Evolutionary conservation across 2,329 filamentous ascomycete genomes (phyloP).

Genomic region (Cercospora janseana): DNA sequence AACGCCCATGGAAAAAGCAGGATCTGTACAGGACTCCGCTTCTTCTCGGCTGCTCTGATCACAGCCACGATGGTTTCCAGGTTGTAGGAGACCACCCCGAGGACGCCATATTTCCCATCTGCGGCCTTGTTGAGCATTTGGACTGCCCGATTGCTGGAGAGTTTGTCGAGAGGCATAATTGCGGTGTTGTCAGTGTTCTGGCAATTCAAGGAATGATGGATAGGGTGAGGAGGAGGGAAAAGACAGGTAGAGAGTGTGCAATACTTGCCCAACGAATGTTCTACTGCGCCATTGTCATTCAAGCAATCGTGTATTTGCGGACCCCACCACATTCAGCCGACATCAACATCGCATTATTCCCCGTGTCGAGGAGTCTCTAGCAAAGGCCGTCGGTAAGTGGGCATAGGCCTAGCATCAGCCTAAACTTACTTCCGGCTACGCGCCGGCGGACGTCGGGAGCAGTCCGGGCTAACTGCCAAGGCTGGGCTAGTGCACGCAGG

Average conservation of each 20-base stretch:
- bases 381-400: too few relatives aligned
- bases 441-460: too few relatives aligned
- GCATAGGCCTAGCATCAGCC: too few relatives aligned
- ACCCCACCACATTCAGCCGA: slow-evolving; percentile 6
- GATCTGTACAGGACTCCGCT: slow-evolving; percentile 66
- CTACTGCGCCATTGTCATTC: neutral
- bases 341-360: neutral
- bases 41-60: slow-evolving; percentile 66
- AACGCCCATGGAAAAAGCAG: slow-evolving; percentile 74
- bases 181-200: slow-evolving; percentile 3
- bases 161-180: slow-evolving; percentile 26
- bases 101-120: slow-evolving; percentile 37
- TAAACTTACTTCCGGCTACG: too few relatives aligned
- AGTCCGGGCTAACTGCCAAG: too few relatives aligned
- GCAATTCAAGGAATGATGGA: neutral
- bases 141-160: slow-evolving; percentile 35
- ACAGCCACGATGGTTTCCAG: slow-evolving; percentile 68
- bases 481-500: too few relatives aligned
- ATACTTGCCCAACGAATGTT: neutral
- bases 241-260: neutral
- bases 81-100: slow-evolving; percentile 44
- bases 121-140: slow-evolving; percentile 37
- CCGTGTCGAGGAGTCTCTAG: slow-evolving; percentile 1
- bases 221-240: neutral
- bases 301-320: neutral